phyloP scores from a whole-genome alignment of 2,329 filamentous ascomycete genomes.

The Chalara sp. region DNA sequence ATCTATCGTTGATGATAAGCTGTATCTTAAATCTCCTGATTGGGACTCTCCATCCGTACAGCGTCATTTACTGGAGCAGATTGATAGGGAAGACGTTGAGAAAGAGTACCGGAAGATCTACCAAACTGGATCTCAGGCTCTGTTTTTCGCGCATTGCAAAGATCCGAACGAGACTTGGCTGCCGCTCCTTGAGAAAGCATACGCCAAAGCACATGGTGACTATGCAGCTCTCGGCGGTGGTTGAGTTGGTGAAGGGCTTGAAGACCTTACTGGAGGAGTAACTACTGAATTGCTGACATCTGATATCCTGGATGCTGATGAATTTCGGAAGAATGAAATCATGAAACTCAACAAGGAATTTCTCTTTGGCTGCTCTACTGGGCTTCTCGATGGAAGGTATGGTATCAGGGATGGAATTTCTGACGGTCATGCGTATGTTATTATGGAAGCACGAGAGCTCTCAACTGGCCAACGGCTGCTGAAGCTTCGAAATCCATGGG shows the following conservation, averaged over 20 bases:
- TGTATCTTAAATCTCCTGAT: conserved; percentile 75
- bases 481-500: conserved; percentile 55
- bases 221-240: conserved; percentile 69
- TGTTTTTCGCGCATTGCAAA: conserved; percentile 72
- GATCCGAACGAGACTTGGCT: conserved; percentile 79
- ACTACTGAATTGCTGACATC: conserved; percentile 64
- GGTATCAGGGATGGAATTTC: conserved; percentile 52
- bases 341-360: conserved; percentile 77
- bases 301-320: conserved; percentile 70
- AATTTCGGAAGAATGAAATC: conserved; percentile 79
- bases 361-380: conserved; percentile 64
- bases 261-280: conserved; percentile 60
- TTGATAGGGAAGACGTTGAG: conserved; percentile 67
- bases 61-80: conserved; percentile 66
- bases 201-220: conserved; percentile 78
- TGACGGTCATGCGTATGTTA: conserved; percentile 52
- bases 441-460: conserved; percentile 50
- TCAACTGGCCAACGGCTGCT: conserved; percentile 48
- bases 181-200: conserved; percentile 74
- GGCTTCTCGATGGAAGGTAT: conserved; percentile 55
- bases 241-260: conserved; percentile 47
- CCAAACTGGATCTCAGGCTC: conserved; percentile 56
- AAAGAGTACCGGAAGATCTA: conserved; percentile 52
- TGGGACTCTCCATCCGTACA: conserved; percentile 76
- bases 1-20: conserved; percentile 85